Base-by-base conservation (phyloP, 2,329 filamentous ascomycete species). In the Endoconidiophora polonica region DNA sequence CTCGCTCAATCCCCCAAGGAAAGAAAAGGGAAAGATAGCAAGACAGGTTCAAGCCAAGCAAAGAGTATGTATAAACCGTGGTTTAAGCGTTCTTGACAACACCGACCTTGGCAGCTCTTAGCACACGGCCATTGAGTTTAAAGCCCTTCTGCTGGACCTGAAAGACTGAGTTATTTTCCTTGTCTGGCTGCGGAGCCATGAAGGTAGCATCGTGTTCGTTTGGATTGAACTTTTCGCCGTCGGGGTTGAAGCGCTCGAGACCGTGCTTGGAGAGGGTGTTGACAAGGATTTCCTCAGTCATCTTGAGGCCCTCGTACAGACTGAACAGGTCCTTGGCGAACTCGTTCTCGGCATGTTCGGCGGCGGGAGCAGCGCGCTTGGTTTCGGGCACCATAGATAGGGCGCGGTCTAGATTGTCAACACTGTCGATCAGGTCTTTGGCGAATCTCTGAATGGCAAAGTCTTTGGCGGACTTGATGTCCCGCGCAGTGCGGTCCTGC, bases 171-270 rank as follows among this genome's bases (percentile, higher is more conserved):
- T 86, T 86, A 61, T 96, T 79, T 65, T 94, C 83, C 73, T 94
- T 93, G 58, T 79, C 87, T 48, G 80, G 75, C 70, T 86, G 78
- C 41, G 87, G 86, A 7, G 86, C 79, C 81, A 93, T 88, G 69
- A 96, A 96, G 20, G 86, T 91, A 37, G 91, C 91, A 73, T 98
- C 91, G 65, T 96, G 91, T 66, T 85, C 75, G 67, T 95, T 95
- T 57, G 91, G 88, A 70, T 98, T 83, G 72, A 98, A 98, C 67
- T 86, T 87, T 64, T 91, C 82, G 58, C 79, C 75, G 56, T 77
- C 69, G 16, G 91, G 90, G 63, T 88, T 79, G 63, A 94, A 86
- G 58, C 88, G 75, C 72, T 94, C 85, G 55, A 98, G 72, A 50
- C 91, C 91, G 66, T 98, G 91, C 73, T 93, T 95, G 70, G 85